These are phyloP conservation scores for Neostapfia colusana DNA, from an alignment of 176 grass and related monocot genomes.

Conservation along the genomic window DNA sequence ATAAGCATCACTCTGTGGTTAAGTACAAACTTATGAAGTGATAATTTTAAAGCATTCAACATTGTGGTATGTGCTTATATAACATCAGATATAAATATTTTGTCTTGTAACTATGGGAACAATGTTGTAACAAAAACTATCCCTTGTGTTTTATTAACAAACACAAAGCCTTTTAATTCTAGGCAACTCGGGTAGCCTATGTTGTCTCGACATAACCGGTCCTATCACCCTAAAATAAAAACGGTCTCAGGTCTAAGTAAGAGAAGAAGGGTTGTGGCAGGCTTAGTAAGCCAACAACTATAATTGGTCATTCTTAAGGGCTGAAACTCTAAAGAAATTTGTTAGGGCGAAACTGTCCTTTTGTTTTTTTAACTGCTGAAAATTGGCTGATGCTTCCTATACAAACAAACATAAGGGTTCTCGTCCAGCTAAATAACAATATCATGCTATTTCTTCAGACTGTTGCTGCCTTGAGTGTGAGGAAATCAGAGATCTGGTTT, in stretches of 20 bases:
- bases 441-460: slow-evolving; percentile 50
- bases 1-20: not conserved
- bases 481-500: slow-evolving; percentile 83
- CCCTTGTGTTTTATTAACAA: slow-evolving; percentile 20
- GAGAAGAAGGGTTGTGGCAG: too few species aligned
- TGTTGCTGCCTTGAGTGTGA: slow-evolving; percentile 74
- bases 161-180: too few species aligned
- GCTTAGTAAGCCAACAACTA: too few species aligned
- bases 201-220: too few species aligned
- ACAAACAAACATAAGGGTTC: slow-evolving; percentile 9
- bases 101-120: slow-evolving; percentile 13
- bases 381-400: slow-evolving; percentile 16
- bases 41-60: not conserved
- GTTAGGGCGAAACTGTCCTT: too few species aligned
- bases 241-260: too few species aligned
- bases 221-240: too few species aligned
- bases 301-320: too few species aligned
- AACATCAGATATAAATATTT: slow-evolving; percentile 21
- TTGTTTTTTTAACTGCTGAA: slow-evolving; percentile 5
- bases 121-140: slow-evolving; percentile 15
- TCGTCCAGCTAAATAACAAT: slow-evolving; percentile 26
- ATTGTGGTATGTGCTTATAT: slow-evolving; percentile 12
- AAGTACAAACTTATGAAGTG: not conserved
- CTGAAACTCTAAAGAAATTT: too few species aligned
- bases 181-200: too few species aligned